phyloP scores from a whole-genome alignment of 495 filamentous ascomycete genomes.

The Mycothermus thermophilus region DNA sequence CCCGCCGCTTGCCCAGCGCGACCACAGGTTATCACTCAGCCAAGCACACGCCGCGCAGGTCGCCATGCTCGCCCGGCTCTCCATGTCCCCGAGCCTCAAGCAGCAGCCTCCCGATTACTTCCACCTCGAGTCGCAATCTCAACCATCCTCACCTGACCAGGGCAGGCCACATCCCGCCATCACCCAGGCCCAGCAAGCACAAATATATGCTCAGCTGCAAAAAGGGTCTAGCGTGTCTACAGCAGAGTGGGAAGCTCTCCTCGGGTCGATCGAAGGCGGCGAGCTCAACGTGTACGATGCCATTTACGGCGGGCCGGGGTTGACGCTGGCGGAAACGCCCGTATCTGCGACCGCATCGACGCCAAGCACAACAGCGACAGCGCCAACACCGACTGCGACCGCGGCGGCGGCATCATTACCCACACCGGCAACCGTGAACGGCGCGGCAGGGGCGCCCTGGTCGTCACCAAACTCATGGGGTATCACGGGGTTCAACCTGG shows the following conservation, averaged over 20 bases:
- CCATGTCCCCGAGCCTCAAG: slow-evolving; percentile 15
- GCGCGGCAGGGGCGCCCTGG: no score
- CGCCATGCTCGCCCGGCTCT: slow-evolving; percentile 18
- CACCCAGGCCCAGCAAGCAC: slow-evolving; percentile 13
- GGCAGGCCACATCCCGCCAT: slow-evolving; percentile 13
- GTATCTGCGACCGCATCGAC: slow-evolving; percentile 19
- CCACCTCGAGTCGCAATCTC: slow-evolving; percentile 22
- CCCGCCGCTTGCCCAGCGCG: slow-evolving; percentile 19
- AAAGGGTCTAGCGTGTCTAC: slow-evolving; percentile 34
- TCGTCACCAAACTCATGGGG: slow-evolving; percentile 47
- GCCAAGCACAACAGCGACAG: slow-evolving; percentile 5
- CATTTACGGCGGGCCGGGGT: slow-evolving; percentile 59
- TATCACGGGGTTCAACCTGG: slow-evolving; percentile 31
- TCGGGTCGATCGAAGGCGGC: slow-evolving; percentile 64
- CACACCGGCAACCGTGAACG: no score
- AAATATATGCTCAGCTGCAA: slow-evolving; percentile 14
- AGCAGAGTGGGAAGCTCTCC: slow-evolving; percentile 66
- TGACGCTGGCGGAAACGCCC: slow-evolving; percentile 28
- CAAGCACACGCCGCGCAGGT: slow-evolving; percentile 18
- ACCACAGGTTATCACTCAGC: slow-evolving; percentile 32
- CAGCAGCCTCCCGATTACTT: slow-evolving; percentile 26
- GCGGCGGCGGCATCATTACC: no score
- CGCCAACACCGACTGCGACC: slow-evolving; percentile 20
- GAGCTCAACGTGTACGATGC: slow-evolving; percentile 70
- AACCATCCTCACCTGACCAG: slow-evolving; percentile 24